Evolutionary conservation across 192 early-diverging fungal species (phyloP).

Genomic region (Umbelopsis vinacea): DNA sequence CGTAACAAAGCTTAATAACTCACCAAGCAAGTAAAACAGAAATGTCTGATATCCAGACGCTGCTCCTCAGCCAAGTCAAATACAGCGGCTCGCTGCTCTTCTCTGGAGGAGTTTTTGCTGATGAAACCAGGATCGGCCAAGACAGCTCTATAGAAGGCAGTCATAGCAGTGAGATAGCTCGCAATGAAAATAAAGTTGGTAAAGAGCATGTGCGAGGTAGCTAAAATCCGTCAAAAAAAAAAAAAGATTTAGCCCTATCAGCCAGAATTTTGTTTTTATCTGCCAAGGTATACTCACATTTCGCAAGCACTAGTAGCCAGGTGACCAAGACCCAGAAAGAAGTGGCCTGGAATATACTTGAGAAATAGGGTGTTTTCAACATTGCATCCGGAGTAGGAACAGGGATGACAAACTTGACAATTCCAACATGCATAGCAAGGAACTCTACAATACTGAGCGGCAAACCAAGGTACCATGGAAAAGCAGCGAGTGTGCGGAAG

Average conservation of each 20-base stretch:
- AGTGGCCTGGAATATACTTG: slow-evolving; percentile 86
- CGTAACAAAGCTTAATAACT: neutral
- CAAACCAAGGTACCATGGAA: slow-evolving; percentile 81
- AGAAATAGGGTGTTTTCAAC: slow-evolving; percentile 80
- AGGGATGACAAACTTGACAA: slow-evolving; percentile 63
- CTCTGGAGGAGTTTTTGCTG: slow-evolving; percentile 49
- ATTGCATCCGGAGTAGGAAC: slow-evolving; percentile 57
- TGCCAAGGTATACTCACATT: slow-evolving; percentile 46
- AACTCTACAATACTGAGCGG: slow-evolving; percentile 62
- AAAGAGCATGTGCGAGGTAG: slow-evolving; percentile 61
- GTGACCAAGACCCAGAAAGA: slow-evolving; percentile 70
- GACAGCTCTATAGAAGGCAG: slow-evolving; percentile 78
- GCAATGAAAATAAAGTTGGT: slow-evolving; percentile 71
- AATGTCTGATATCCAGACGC: slow-evolving; percentile 75
- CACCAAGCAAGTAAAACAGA: slow-evolving; percentile 86
- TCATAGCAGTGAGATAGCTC: slow-evolving; percentile 63
- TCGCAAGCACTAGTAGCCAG: slow-evolving; percentile 71
- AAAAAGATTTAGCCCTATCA: neutral
- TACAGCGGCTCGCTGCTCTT: slow-evolving; percentile 55
- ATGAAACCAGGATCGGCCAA: slow-evolving; percentile 83
- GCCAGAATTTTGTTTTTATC: neutral
- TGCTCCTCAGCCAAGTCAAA: slow-evolving; percentile 70
- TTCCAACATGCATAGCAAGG: slow-evolving; percentile 57
- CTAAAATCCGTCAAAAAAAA: slow-evolving; percentile 43
- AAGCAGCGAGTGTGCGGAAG: slow-evolving; percentile 58